These are phyloP conservation scores for Magnusiomyces suaveolens DNA, from an alignment of 1,139 yeast species.

Conservation along the genomic window DNA sequence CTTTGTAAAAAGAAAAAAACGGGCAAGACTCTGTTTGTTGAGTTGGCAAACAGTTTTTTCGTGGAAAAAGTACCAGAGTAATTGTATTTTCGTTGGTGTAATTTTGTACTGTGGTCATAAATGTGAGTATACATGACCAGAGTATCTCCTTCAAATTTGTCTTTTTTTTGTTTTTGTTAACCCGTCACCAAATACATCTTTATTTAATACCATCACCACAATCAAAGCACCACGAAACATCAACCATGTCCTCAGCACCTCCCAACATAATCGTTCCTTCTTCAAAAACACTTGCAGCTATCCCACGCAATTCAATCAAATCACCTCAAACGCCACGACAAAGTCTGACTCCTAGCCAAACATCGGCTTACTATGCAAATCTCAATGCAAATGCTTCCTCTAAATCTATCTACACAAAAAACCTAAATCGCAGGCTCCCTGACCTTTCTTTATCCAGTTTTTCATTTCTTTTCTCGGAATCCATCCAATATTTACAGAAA, in stretches of 20 bases:
- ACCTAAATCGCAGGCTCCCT: slow-evolving; percentile 51
- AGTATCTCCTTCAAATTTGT: not conserved
- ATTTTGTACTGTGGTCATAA: too few relatives aligned
- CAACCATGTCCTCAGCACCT: slow-evolving; percentile 8
- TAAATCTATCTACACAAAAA: slow-evolving; percentile 52
- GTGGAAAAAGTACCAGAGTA: too few relatives aligned
- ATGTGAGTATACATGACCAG: too few relatives aligned
- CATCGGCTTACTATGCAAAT: not conserved
- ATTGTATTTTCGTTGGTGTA: too few relatives aligned
- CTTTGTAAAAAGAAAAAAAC: too few relatives aligned
- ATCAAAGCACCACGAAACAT: not conserved
- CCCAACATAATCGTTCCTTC: slow-evolving; percentile 29
- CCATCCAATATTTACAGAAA: slow-evolving; percentile 56
- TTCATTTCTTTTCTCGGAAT: slow-evolving; percentile 62
- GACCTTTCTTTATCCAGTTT: slow-evolving; percentile 61
- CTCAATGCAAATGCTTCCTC: not conserved
- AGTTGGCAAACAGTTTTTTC: too few relatives aligned
- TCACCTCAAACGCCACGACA: slow-evolving; percentile 23
- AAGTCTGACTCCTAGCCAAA: slow-evolving; percentile 6
- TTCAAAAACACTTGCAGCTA: slow-evolving; percentile 25
- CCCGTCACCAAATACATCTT: too few relatives aligned
- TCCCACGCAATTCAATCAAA: slow-evolving; percentile 27
- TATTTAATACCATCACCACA: too few relatives aligned
- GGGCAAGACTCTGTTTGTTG: too few relatives aligned
- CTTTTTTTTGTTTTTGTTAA: too few relatives aligned